Evolutionary conservation across 768 basidiomycete genomes (phyloP).

Genomic region (Suillus plorans): DNA sequence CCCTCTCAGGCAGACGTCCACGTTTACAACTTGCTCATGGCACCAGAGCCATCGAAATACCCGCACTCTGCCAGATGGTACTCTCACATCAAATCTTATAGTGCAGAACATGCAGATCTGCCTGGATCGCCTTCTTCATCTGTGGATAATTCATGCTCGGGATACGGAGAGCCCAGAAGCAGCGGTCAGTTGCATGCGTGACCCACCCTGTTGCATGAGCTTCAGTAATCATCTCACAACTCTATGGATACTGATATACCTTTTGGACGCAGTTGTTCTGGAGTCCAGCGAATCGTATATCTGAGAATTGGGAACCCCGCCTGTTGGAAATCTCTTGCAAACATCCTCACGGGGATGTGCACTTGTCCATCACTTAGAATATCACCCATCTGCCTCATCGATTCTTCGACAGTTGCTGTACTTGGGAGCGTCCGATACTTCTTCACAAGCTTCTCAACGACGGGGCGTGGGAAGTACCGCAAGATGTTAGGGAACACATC

Average conservation of each 20-base stretch:
- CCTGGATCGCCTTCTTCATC: constrained; percentile 40
- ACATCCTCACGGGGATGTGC: constrained; percentile 61
- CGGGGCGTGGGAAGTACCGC: constrained; percentile 55
- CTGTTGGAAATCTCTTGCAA: constrained; percentile 56
- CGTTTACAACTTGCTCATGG: no score
- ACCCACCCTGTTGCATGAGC: constrained; percentile 50
- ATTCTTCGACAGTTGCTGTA: constrained; percentile 42
- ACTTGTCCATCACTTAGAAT: constrained; percentile 65
- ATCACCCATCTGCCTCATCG: constrained; percentile 51
- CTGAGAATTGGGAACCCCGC: constrained; percentile 63
- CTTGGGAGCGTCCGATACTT: constrained; percentile 43
- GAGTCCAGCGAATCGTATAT: constrained; percentile 71
- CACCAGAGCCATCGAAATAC: no score
- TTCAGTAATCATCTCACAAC: background rate
- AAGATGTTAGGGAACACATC: constrained; percentile 60
- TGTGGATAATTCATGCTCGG: constrained; percentile 50
- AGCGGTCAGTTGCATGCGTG: constrained; percentile 67
- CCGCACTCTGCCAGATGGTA: no score
- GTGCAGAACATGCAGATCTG: no score
- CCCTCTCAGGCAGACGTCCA: no score
- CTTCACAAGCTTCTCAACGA: constrained; percentile 45
- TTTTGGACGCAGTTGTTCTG: constrained; percentile 53
- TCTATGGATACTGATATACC: constrained; percentile 35
- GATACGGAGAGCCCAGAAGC: constrained; percentile 59
- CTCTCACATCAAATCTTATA: no score